Conservation (phyloP, 768 basidiomycete genomes). For the Ramaria sp. region DNA sequence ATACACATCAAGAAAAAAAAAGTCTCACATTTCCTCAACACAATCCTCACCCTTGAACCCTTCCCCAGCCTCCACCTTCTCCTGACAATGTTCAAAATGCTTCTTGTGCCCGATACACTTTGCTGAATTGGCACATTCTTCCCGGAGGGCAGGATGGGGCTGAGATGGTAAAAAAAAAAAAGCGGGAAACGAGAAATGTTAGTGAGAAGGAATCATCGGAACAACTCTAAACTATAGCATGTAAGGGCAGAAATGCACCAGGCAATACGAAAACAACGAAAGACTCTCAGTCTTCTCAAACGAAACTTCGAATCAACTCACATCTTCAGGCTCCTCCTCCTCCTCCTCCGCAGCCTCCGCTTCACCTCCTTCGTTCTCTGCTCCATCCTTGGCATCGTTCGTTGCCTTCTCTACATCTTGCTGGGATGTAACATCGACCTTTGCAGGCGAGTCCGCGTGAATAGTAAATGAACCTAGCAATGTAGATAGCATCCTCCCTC, state of each 20-base stretch:
- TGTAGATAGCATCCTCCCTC: background rate
- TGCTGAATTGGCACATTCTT: conserved; percentile 57
- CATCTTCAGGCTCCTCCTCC: conserved; percentile 69
- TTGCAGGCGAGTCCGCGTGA: background rate
- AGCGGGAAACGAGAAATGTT: too few relatives aligned
- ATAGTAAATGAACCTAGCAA: background rate
- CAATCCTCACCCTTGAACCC: conserved; percentile 90
- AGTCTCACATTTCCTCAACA: conserved; percentile 78
- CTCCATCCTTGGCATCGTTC: conserved; percentile 16
- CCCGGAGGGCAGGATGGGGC: conserved; percentile 60
- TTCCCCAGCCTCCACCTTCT: conserved; percentile 72
- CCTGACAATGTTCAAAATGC: conserved; percentile 86
- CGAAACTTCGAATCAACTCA: conserved; percentile 29
- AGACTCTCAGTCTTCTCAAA: background rate
- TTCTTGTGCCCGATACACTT: conserved; percentile 60
- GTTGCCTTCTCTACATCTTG: background rate
- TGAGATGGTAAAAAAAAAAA: too few relatives aligned
- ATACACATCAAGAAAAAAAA: background rate
- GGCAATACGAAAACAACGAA: background rate
- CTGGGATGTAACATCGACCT: background rate
- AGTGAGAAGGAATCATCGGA: too few relatives aligned
- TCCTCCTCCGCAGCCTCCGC: conserved; percentile 18
- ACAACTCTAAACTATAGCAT: too few relatives aligned
- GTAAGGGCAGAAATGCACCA: background rate
- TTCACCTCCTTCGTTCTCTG: conserved; percentile 24